A percentile compares a stretch with the other conserved stretches of the same genome.
Conservation (phyloP, 805 yeast genomes). For the Metschnikowia aberdeeniae region DNA sequence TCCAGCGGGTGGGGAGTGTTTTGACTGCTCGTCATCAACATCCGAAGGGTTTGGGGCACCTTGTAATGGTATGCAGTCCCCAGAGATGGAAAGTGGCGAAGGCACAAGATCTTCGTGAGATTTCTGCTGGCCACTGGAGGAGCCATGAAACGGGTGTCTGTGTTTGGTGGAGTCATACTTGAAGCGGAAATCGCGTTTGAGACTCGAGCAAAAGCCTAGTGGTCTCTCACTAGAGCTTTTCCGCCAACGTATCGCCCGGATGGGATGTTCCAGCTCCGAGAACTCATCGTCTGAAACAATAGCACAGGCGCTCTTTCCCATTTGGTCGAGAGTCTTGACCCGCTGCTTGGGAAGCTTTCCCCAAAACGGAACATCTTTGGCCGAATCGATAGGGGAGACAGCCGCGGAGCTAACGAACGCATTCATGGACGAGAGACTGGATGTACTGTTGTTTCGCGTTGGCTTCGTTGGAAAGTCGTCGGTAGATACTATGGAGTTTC, state of each 20-base stretch:
- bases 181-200: conserved; percentile 18
- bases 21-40: conserved; percentile 6
- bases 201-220: conserved; percentile 11
- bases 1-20: conserved; percentile 3
- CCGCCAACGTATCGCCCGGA: conserved; percentile 13
- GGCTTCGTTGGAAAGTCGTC: conserved; percentile 30
- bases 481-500: conserved; percentile 38
- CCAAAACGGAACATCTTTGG: conserved; percentile 4
- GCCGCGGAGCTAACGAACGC: conserved; percentile 6
- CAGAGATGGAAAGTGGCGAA: conserved; percentile 23
- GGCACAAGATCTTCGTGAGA: conserved; percentile 20
- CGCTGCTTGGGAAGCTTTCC: conserved; percentile 4
- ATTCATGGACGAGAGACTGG: conserved; percentile 19
- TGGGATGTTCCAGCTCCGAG: conserved; percentile 25
- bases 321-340: conserved; percentile 1
- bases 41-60: background rate
- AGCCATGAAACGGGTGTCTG: conserved; percentile 1
- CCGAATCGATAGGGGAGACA: conserved; percentile 9
- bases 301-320: conserved; percentile 17
- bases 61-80: conserved; percentile 7
- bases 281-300: conserved; percentile 34
- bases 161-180: conserved; percentile 12
- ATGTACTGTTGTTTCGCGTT: conserved; percentile 32
- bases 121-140: background rate
- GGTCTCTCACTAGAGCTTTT: conserved; percentile 16